A percentile compares a stretch with the other conserved stretches of the same genome.
phyloP scores from a whole-genome alignment of 108 stramenopile species.

The Aurantiochytrium sp. region DNA sequence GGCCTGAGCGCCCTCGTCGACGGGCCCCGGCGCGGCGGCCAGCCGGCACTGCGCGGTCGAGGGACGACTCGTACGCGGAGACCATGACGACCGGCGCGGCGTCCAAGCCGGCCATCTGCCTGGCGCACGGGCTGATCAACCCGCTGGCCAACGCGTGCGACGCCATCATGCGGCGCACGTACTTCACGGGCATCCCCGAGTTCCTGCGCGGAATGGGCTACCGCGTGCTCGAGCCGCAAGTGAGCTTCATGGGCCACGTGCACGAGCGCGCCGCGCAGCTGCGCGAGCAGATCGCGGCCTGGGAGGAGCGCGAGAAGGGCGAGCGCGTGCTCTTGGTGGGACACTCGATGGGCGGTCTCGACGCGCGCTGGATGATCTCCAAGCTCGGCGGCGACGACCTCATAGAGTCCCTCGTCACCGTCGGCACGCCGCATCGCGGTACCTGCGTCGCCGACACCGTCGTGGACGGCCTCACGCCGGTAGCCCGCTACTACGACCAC shows the following conservation, averaged over 20 bases:
- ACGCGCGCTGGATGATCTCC: constrained; percentile 13
- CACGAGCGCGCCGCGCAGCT: constrained; percentile 10
- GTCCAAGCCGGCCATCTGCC: constrained; percentile 4
- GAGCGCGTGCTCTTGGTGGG: background rate
- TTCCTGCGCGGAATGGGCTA: background rate
- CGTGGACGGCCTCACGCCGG: background rate
- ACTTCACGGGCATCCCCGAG: background rate
- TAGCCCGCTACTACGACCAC: background rate
- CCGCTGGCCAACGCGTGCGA: background rate
- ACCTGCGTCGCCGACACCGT: background rate
- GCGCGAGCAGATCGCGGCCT: background rate
- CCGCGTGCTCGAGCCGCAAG: background rate
- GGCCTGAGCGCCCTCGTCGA: too few species aligned
- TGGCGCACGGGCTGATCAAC: constrained; percentile 19
- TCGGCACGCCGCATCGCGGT: background rate
- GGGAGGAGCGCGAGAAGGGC: background rate
- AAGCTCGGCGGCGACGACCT: background rate
- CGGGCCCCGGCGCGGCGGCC: too few species aligned
- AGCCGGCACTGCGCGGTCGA: too few species aligned
- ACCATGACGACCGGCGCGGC: too few species aligned
- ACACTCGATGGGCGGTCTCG: background rate
- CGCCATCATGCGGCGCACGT: background rate
- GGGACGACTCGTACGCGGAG: too few species aligned
- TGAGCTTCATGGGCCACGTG: constrained; percentile 15
- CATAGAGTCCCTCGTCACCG: background rate